A percentile compares a stretch with the other conserved stretches of the same genome.
Conservation (phyloP, 2,329 filamentous ascomycete genomes). For the Alternaria gansuensis region DNA sequence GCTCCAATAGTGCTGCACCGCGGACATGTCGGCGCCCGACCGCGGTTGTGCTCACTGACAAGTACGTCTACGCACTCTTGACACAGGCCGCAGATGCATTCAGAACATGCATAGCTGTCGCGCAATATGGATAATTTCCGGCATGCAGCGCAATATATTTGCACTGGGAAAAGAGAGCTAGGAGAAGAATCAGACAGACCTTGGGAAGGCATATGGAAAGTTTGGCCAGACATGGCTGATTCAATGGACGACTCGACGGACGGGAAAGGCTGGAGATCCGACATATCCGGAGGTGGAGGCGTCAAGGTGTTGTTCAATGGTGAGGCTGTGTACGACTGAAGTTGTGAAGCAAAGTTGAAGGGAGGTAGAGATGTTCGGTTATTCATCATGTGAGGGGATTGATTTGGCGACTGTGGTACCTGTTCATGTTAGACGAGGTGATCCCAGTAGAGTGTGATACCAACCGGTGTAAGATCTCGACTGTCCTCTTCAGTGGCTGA, state of each 20-base stretch:
- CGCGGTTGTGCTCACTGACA: constrained; percentile 74
- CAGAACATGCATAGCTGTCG: constrained; percentile 91
- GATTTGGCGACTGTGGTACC: constrained; percentile 61
- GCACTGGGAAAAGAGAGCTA: constrained; percentile 62
- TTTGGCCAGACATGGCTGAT: constrained; percentile 73
- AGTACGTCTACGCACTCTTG: constrained; percentile 84
- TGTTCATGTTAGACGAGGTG: constrained; percentile 39
- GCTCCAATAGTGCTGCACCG: constrained; percentile 80
- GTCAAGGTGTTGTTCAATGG: constrained; percentile 91
- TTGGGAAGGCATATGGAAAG: constrained; percentile 66
- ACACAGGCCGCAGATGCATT: constrained; percentile 94
- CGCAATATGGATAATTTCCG: constrained; percentile 77
- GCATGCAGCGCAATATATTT: constrained; percentile 93
- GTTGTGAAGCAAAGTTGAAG: constrained; percentile 57
- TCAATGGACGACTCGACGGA: constrained; percentile 85
- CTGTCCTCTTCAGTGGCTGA: constrained; percentile 94
- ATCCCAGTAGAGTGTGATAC: constrained; percentile 46
- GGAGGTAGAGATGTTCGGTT: constrained; percentile 69
- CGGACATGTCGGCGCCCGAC: constrained; percentile 75
- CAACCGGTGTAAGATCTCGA: constrained; percentile 83
- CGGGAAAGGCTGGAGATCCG: constrained; percentile 75
- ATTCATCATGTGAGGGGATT: constrained; percentile 61
- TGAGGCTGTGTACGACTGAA: constrained; percentile 81
- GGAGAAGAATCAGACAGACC: constrained; percentile 69
- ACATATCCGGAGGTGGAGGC: constrained; percentile 68